phyloP scores from a whole-genome alignment of 2,329 filamentous ascomycete species.

The Herpotrichia juniperi region DNA sequence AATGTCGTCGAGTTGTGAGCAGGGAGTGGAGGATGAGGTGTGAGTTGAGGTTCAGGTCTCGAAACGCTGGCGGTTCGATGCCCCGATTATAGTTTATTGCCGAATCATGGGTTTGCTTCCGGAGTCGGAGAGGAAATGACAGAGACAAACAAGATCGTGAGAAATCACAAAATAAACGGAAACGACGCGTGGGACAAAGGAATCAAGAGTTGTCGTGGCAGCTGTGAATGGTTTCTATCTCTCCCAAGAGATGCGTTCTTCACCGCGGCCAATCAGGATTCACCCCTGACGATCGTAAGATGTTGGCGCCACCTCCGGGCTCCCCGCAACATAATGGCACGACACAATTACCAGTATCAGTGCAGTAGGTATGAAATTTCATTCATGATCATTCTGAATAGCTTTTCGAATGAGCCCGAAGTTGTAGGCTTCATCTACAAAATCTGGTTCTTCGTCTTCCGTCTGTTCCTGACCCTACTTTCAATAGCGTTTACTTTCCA shows the following conservation, averaged over 20 bases:
- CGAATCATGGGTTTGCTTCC: background rate
- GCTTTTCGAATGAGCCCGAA: slow-evolving; percentile 12
- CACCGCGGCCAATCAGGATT: background rate
- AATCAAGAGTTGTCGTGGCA: slow-evolving; percentile 19
- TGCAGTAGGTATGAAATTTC: no score
- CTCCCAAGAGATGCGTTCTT: background rate
- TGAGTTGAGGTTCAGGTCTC: background rate
- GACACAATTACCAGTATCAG: background rate
- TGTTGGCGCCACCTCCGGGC: background rate
- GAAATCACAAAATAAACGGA: background rate
- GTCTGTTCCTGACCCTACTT: background rate
- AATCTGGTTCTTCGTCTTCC: slow-evolving; percentile 2
- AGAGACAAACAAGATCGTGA: background rate
- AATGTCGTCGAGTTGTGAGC: background rate
- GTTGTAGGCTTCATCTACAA: slow-evolving; percentile 23
- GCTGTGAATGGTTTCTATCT: background rate
- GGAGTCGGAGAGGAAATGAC: background rate
- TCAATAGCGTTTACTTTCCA: slow-evolving; percentile 18
- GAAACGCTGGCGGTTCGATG: slow-evolving; percentile 7
- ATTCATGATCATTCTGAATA: background rate
- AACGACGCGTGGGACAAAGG: slow-evolving; percentile 2
- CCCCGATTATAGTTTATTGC: background rate
- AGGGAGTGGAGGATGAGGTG: background rate
- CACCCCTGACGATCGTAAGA: slow-evolving; percentile 7
- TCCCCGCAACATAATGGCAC: background rate